Conservation (phyloP, 2,329 filamentous ascomycete species). For the Venturia oleaginea region DNA sequence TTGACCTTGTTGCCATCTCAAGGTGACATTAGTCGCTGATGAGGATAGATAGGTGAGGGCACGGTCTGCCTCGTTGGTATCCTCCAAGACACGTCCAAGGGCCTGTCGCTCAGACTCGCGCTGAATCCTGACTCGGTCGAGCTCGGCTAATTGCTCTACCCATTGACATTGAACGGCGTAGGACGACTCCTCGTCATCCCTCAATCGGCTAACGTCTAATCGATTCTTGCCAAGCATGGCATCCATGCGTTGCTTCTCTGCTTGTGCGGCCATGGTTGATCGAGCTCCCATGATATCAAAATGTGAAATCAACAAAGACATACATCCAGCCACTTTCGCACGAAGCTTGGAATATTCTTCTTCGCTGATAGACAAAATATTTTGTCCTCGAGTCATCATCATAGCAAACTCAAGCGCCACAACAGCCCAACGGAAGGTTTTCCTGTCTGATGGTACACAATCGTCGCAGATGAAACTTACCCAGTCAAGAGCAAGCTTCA, state of each 20-base stretch:
- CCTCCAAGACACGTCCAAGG: constrained; percentile 83
- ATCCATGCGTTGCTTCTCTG: constrained; percentile 82
- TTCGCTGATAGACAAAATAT: constrained; percentile 84
- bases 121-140: constrained; percentile 71
- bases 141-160: constrained; percentile 59
- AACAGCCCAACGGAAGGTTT: constrained; percentile 96
- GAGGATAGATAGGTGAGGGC: constrained; percentile 90
- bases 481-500: constrained; percentile 90
- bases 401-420: constrained; percentile 92
- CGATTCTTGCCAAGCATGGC: constrained; percentile 67
- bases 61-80: constrained; percentile 89
- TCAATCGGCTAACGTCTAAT: constrained; percentile 63
- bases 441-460: constrained; percentile 85
- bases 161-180: constrained; percentile 67
- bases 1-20: constrained; percentile 98
- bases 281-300: constrained; percentile 98
- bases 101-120: constrained; percentile 79
- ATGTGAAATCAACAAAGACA: constrained; percentile 94
- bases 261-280: constrained; percentile 85
- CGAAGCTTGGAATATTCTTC: constrained; percentile 77
- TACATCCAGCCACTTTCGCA: constrained; percentile 88
- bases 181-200: constrained; percentile 79
- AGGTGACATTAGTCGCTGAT: constrained; percentile 85
- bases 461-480: constrained; percentile 97
- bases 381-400: constrained; percentile 89